Conservation (phyloP, 306 rosid species). For the Sechiopsis laciniata region DNA sequence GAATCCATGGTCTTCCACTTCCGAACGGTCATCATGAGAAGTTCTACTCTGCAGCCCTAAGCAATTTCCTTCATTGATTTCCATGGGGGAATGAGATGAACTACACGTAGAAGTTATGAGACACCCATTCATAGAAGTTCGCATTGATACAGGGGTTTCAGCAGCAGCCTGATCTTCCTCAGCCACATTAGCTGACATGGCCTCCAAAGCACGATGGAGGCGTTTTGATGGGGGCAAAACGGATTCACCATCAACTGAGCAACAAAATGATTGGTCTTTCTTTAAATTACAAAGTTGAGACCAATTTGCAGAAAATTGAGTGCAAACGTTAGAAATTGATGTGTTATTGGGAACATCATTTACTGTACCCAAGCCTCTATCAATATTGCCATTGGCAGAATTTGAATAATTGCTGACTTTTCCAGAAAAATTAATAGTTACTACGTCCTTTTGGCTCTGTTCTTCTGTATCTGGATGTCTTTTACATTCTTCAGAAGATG, state of each 20-base stretch:
- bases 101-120: conserved; percentile 29
- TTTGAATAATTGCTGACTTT: conserved; percentile 35
- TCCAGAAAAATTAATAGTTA: conserved; percentile 25
- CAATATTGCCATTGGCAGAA: conserved; percentile 38
- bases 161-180: conserved; percentile 49
- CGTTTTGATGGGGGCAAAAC: conserved; percentile 93
- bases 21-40: conserved; percentile 30
- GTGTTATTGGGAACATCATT: conserved; percentile 38
- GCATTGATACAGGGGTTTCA: conserved; percentile 32
- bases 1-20: conserved; percentile 26
- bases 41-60: conserved; percentile 28
- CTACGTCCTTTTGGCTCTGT: conserved; percentile 41
- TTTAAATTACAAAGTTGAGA: conserved; percentile 43
- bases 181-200: conserved; percentile 94
- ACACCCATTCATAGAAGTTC: conserved; percentile 31
- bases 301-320: conserved; percentile 33
- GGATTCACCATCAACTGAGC: conserved; percentile 69
- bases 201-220: conserved; percentile 94
- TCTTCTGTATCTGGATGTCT: conserved; percentile 36
- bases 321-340: conserved; percentile 41
- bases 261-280: conserved; percentile 62
- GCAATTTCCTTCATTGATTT: conserved; percentile 32
- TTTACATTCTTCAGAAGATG: conserved; percentile 46
- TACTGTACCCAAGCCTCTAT: conserved; percentile 32
- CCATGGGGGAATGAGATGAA: conserved; percentile 27